Percentiles rank a stretch among this genome's conserved stretches.
Conservation (phyloP, 371 early-diverging fungal genomes). For the Mortierella sp. region DNA sequence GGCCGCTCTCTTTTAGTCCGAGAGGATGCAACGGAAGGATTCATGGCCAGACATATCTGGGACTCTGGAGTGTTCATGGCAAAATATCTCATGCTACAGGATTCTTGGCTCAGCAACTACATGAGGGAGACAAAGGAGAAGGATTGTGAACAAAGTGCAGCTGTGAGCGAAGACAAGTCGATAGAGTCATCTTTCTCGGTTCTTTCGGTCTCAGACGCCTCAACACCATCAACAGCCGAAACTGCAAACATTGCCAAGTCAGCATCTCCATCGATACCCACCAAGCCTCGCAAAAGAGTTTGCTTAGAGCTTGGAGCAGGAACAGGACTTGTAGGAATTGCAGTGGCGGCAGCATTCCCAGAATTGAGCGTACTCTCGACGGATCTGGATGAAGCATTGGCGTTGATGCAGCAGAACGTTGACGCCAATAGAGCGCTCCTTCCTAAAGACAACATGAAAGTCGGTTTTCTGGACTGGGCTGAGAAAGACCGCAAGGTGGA, state of each 20-base stretch:
- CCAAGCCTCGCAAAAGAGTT: conserved; percentile 19
- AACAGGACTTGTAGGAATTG: conserved; percentile 55
- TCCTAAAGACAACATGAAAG: conserved; percentile 43
- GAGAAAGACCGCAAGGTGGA: conserved; percentile 52
- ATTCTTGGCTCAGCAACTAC: conserved; percentile 54
- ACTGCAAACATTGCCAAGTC: neutral
- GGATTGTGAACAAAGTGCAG: neutral
- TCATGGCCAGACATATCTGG: conserved; percentile 58
- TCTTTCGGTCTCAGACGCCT: conserved; percentile 24
- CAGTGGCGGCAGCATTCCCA: conserved; percentile 50
- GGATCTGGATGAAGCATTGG: conserved; percentile 50
- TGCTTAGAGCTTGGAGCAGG: conserved; percentile 57
- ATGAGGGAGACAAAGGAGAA: conserved; percentile 31
- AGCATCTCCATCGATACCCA: conserved; percentile 10
- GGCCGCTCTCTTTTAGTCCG: conserved; percentile 42
- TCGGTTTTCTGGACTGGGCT: conserved; percentile 56
- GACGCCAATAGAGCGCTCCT: conserved; percentile 44
- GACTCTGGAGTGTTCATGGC: conserved; percentile 58
- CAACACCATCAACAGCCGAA: neutral
- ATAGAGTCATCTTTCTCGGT: conserved; percentile 29
- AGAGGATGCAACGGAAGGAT: conserved; percentile 54
- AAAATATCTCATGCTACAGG: conserved; percentile 44
- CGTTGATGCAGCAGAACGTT: conserved; percentile 55
- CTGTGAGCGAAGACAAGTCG: neutral
- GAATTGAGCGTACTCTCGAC: conserved; percentile 50